Base-by-base conservation (phyloP, 495 filamentous ascomycete species). In the Bombardia bombarda region DNA sequence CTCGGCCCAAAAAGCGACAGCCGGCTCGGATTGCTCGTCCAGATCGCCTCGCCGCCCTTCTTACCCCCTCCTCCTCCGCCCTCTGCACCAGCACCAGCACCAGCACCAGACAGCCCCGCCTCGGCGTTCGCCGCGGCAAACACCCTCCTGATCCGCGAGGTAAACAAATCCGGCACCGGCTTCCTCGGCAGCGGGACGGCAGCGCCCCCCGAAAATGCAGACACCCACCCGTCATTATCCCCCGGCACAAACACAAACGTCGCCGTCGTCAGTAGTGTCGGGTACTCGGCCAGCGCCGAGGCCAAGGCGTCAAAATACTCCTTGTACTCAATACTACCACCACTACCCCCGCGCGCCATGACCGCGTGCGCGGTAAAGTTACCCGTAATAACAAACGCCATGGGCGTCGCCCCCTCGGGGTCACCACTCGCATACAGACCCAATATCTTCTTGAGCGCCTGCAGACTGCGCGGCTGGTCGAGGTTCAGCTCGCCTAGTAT, bases 201-300 rank as follows among this genome's bases (percentile, higher is more conserved):
- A 32, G 87, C 82, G n/a, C 92, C 92, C 10, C 78, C 82, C 2
- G 82, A 83, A 61, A 95, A 95, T 3, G 87, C 75, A 0, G 87
- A 90, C 2, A 67, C 63, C 92, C 92, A 98, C 9, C 89, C 87
- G 57, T 98, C 92, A 59, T 94, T 93, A 57, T 96, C 90, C 31
- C 90, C 90, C 2, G 92, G 92, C 0, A 98, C 84, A 51, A 97
- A 95, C 10, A 95, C 64, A 51, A 95, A 93, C 0, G 86, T 90
- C 2, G 86, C 80, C 16, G 73, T 67, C 25, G 82, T 79, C n/a
- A 95, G 72, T 6, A 97, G 68, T 0, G 73, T 70, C n/a, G 85
- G 88, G 60, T 86, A 95, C 32, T 97, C 88, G 7, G 84, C 71
- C n/a, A 98, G 66, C 1, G 84, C 74, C 13, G 82, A 77, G 2